Evolutionary conservation across 371 early-diverging fungal species (phyloP).

Genomic region (Massospora cicadina): DNA sequence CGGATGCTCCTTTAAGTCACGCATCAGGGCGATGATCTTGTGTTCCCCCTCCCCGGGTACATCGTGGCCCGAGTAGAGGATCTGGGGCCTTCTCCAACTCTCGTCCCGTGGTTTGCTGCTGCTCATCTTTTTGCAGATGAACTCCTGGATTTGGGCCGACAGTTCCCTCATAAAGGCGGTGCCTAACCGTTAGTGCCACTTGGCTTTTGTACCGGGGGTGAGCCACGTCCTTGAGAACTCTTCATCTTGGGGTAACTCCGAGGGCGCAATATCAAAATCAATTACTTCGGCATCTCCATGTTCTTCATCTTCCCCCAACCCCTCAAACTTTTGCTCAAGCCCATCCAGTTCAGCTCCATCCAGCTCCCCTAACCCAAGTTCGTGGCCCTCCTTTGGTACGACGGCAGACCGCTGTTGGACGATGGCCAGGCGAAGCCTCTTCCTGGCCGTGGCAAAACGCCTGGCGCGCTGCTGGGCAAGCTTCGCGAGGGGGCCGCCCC

Average conservation of each 20-base stretch:
- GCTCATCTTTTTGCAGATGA: background rate
- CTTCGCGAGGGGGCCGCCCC: background rate
- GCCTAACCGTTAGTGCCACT: background rate
- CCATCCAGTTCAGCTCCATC: no score
- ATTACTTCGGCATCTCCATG: background rate
- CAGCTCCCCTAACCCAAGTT: no score
- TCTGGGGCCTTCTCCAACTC: background rate
- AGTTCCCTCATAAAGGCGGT: background rate
- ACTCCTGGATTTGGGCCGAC: background rate
- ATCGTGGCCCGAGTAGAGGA: background rate
- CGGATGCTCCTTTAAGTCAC: constrained; percentile 19
- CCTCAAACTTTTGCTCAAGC: background rate
- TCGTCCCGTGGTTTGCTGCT: background rate
- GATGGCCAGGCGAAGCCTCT: background rate
- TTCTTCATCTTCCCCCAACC: background rate
- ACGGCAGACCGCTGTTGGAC: background rate
- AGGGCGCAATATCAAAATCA: background rate
- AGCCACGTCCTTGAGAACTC: background rate
- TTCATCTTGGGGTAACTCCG: background rate
- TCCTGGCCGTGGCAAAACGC: background rate
- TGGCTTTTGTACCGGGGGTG: background rate
- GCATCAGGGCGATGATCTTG: constrained; percentile 98
- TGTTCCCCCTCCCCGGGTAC: constrained; percentile 99
- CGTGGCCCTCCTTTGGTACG: no score
- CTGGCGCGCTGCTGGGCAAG: background rate